phyloP scores from a whole-genome alignment of 2,329 filamentous ascomycete genomes.

The Bipolaris oryzae region DNA sequence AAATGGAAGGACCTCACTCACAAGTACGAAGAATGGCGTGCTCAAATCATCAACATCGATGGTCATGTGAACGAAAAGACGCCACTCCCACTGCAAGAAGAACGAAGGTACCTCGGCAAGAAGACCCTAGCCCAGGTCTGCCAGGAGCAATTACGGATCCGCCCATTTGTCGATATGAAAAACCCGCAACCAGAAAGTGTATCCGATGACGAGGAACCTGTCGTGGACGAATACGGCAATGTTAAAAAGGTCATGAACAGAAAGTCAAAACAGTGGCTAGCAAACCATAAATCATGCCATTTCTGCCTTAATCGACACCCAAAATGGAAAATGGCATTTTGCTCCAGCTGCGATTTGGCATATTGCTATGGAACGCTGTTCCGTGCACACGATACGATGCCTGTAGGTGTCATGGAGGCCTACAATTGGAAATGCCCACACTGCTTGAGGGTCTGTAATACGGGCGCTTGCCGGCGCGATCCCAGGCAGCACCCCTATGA shows the following conservation, averaged over 20 bases:
- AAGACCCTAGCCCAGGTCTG: constrained; percentile 92
- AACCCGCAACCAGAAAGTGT: constrained; percentile 60
- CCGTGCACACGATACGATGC: constrained; percentile 88
- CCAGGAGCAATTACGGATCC: constrained; percentile 79
- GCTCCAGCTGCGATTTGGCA: constrained; percentile 73
- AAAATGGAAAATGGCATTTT: constrained; percentile 83
- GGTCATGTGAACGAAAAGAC: constrained; percentile 69
- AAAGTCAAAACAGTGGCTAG: constrained; percentile 57
- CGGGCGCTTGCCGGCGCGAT: constrained; percentile 74
- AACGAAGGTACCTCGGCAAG: constrained; percentile 68
- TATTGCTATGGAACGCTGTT: constrained; percentile 96
- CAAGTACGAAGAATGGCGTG: constrained; percentile 83
- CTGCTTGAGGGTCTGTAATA: constrained; percentile 86
- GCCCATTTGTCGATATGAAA: constrained; percentile 83
- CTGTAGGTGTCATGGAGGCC: constrained; percentile 79
- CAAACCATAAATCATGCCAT: constrained; percentile 70
- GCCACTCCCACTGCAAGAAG: constrained; percentile 73
- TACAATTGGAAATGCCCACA: constrained; percentile 87
- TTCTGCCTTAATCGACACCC: constrained; percentile 82
- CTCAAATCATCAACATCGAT: constrained; percentile 74
- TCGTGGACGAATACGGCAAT: constrained; percentile 68
- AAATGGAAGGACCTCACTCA: constrained; percentile 77
- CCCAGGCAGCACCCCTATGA: constrained; percentile 77
- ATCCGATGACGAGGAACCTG: constrained; percentile 58
- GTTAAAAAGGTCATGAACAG: constrained; percentile 70